Base-by-base conservation (phyloP, 306 rosid species). In the Pterocarpus santalinus region DNA sequence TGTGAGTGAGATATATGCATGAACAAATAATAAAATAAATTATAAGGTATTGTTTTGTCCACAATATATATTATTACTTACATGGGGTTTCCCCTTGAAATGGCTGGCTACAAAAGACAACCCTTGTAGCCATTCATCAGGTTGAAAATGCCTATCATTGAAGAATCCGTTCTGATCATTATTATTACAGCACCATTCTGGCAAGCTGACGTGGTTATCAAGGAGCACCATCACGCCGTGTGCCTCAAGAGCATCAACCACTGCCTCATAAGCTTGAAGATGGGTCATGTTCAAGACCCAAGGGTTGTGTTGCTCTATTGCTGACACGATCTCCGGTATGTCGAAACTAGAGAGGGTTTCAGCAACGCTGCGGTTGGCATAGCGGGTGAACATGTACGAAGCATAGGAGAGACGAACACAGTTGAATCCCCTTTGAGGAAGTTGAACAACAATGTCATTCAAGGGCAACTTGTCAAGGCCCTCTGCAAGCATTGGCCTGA, bases 331-430 rank as follows among this genome's bases (percentile, higher is more conserved):
- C 1, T 5, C 32, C 0, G 53, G 60, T 6, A 79, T 1, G 22
- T 82, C 87, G 0, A 76, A 6, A 17, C n/a, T 1, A 0, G n/a
- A 3, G 0, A 87, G 39, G 4, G 63, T 83, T 1, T 81, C 44
- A 0, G 47, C 61, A 2, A 82, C 69, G 0, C n/a, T 62, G 10
- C 17, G 7, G 0, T 53, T 68, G 2, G 89, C 44, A 49, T 62
- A 2, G 14, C 87, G 87, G 22, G 91, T 88, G 82, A 88, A 83
- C 86, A 83, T 85, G 44, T 73, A 68, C 0, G 85, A 74, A 0
- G 91, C 84, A 53, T 81, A 88, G 0, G 91, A 85, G 30, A 88
- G 28, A 1, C 89, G 87, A 1, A 88, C 83, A 2, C 91, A 88
- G 10, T 88, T 88, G 72, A 80, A 80, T n/a, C 81, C 43, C 3